A percentile compares a stretch with the other conserved stretches of the same genome.
Evolutionary conservation across 768 basidiomycete genomes (phyloP).

Genomic region (Kwoniella dejecticola): DNA sequence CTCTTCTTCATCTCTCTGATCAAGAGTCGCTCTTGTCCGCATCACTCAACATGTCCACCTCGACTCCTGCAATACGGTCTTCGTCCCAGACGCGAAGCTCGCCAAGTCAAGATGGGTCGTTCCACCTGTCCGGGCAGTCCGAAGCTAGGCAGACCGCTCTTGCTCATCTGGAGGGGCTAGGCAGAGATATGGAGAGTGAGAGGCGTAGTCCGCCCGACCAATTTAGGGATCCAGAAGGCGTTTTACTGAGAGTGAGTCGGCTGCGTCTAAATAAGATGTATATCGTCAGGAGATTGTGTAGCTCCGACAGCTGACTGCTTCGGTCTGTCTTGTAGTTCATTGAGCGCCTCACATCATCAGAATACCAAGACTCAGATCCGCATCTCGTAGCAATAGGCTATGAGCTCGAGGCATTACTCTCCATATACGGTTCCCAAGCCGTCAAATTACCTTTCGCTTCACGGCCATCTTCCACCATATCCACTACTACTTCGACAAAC

Average conservation of each 20-base stretch:
- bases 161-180: conserved; percentile 3
- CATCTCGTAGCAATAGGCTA: conserved; percentile 47
- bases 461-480: conserved; percentile 29
- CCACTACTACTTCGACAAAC: conserved; percentile 8
- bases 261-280: no score
- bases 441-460: conserved; percentile 38
- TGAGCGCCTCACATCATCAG: conserved; percentile 34
- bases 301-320: not conserved
- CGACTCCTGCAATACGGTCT: not conserved
- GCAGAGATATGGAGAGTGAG: conserved; percentile 4
- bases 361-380: conserved; percentile 41
- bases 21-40: not conserved
- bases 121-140: not conserved
- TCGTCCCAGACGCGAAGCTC: not conserved
- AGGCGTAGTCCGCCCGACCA: conserved; percentile 25
- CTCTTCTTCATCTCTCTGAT: no score
- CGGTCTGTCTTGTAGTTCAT: conserved; percentile 39
- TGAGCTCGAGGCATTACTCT: conserved; percentile 52
- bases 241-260: conserved; percentile 22
- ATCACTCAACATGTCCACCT: not conserved
- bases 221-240: conserved; percentile 27
- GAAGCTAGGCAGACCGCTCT: conserved; percentile 2
- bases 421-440: conserved; percentile 41
- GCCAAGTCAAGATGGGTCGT: not conserved
- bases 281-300: not conserved